Evolutionary conservation across 1,284 basidiomycete species (phyloP), one percentile per base, ranked within the genome.

Genomic region (Chondrostereum purpureum): DNA sequence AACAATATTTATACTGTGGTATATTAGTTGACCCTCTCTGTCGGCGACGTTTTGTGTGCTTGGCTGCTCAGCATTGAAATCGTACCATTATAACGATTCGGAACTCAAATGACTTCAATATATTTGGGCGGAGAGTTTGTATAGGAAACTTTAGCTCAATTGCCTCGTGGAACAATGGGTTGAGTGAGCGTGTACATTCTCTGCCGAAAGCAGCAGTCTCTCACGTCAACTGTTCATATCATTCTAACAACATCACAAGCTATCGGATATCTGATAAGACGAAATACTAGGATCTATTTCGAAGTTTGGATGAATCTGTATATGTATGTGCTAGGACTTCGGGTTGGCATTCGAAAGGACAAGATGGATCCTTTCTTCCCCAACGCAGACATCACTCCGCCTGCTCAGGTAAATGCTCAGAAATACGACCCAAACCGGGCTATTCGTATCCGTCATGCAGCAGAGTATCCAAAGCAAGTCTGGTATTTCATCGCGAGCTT

Each of bases 401-500:
- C n/a, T 16, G 36, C 10, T 38, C n/a, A n/a, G n/a, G 12, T 38
- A 8, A 38, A 38, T 10, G 36, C 36, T 38, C 36, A 38, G 16
- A 38, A n/a, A 10, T n/a, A 14, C 36, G 54, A 59, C 48, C 58
- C 58, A 13, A 59, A 65, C 50, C 60, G 59, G 41, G 43, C 50
- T n/a, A 54, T 60, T 31, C 64, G 63, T 34, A 48, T 61, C 22
- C 43, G 49, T 5, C 56, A 60, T 10, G 46, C 50, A 13, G 33
- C 46, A 8, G 47, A 55, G 5, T 75, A 71, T 45, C 67, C 76
- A 12, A 60, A 66, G 23, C 55, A 67, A 51, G 58, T 68, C 2
- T 74, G 75, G 68, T 69, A 69, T 49, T 59, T 68, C 46, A 44
- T 78, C 3, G 62, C 65, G 2, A 50, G 55, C 48, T 69, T 77